Base-by-base conservation (phyloP, 2,329 filamentous ascomycete genomes). In the Aspergillus brunneoviolaceus region DNA sequence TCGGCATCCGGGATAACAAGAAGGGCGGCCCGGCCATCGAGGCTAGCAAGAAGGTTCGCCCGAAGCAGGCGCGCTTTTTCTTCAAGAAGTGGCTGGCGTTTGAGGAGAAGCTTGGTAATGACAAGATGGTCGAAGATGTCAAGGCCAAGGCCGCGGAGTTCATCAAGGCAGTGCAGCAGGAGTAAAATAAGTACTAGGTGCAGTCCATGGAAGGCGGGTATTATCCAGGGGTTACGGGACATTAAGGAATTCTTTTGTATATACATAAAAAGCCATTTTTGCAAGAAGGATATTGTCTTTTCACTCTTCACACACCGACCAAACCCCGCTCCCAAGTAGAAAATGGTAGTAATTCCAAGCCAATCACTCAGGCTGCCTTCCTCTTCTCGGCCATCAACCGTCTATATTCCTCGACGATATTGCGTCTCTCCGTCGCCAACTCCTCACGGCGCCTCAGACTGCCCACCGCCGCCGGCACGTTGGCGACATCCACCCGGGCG, bases 11-110 rank as follows among this genome's bases (percentile, higher is more conserved):
- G 82, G 85, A 68, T 35, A 50, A 59, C 58, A 76, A 75, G 67
- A 76, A 76, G 66, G 72, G 70, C 7, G 69, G 66, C 5, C 61
- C 63, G 23, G 64, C 63, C 31, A 64, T 73, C n/a, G 72, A 72
- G 23, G 66, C 67, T 12, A 83, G 84, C 42, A 87, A 87, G 78
- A 80, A 82, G 69, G 81, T 96, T 67, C 96, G 96, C 82, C 85
- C 89, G 47, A 88, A 91, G 73, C 86, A 92, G 72, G 92, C 92
- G 16, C 88, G 89, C 79, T 89, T 87, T 72, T 91, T 96, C 82
- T 99, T 98, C 79, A 91, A 91, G 79, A 85, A 90, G 67, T 99
- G 95, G 95, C 85, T 89, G 59, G 86, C 89, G 67, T 98, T 92
- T 85, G 95, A 99, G 80, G 87, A 89, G 77, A 84, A 84, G 74